Base-by-base conservation (phyloP, 371 early-diverging fungal species). In the Mucor racemosus region DNA sequence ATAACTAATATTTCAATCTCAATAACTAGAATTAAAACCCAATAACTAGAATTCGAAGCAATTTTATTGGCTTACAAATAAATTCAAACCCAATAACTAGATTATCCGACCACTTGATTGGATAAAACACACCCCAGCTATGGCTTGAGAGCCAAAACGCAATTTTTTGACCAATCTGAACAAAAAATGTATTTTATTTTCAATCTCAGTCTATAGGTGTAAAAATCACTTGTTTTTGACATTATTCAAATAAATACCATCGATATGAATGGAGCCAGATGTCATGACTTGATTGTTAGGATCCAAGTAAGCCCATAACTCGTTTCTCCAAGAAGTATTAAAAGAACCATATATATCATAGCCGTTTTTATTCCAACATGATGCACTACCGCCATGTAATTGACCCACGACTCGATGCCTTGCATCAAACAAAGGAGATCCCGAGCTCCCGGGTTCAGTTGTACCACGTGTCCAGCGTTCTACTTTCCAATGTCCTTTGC, bases 401-500 rank as follows among this genome's bases (percentile, higher is more conserved):
- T 85, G 85, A 1, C 85, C 85, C 1, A 84, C 75, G n/a, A 85
- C 78, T 5, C 79, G 63, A 67, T 74, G 74, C 21, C 70, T 76
- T 1, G 77, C 71, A 38, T 85, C 76, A 64, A 85, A 85, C 34
- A 85, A 50, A 0, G 85, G 85, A 0, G 81, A 82, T 14, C 85
- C 85, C 46, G 82, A 82, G 21, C 78, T 78, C 10, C 85, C 85
- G 4, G 85, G 85, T 48, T 85, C 85, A 35, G 85, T 84, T 5
- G 80, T 84, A 1, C 84, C 77, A 40, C 59, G 48, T 0, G 66
- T 67, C 77, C 77, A 77, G 8, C 60, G 44, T 19, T 69, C 69
- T 13, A 77, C 66, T 33, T 56, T 64, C 77, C 75, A 77, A 39
- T 77, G 77, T 19, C 58, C 65, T 10, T 67, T 60, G 14, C 40